These are phyloP conservation scores for Pseudocercospora ulei DNA, from an alignment of 2,329 filamentous ascomycete species.

Conservation along the genomic window DNA sequence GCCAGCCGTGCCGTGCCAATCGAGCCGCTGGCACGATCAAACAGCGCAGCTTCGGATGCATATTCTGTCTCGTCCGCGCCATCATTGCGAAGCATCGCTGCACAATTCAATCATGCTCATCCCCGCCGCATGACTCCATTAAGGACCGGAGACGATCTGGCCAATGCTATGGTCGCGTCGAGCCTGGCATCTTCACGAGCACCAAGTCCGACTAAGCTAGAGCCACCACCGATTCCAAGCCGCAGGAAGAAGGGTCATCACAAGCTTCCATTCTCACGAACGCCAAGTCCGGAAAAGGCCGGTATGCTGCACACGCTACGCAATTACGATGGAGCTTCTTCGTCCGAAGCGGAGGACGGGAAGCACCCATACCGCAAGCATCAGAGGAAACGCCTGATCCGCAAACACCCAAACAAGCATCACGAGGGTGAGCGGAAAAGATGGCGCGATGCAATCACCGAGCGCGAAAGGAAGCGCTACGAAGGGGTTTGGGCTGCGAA, in stretches of 20 bases:
- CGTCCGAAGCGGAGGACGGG: slow-evolving; percentile 36
- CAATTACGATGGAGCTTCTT: slow-evolving; percentile 37
- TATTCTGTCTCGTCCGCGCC: slow-evolving; percentile 21
- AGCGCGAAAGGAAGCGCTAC: slow-evolving; percentile 65
- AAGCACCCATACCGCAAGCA: slow-evolving; percentile 44
- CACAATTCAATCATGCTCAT: slow-evolving; percentile 32
- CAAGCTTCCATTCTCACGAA: slow-evolving; percentile 34
- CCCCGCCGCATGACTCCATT: slow-evolving; percentile 38
- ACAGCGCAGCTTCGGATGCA: slow-evolving; percentile 18
- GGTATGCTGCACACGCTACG: slow-evolving; percentile 59
- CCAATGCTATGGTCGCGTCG: slow-evolving; percentile 65
- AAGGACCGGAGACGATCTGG: slow-evolving; percentile 55
- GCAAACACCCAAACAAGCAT: slow-evolving; percentile 58
- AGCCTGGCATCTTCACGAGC: slow-evolving; percentile 53
- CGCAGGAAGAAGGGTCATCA: slow-evolving; percentile 20
- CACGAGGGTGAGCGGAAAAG: slow-evolving; percentile 62
- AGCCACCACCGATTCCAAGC: slow-evolving; percentile 34
- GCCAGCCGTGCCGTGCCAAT: slow-evolving; percentile 17
- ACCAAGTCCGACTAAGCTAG: slow-evolving; percentile 37
- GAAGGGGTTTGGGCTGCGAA: slow-evolving; percentile 81
- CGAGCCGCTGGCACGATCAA: slow-evolving; percentile 12
- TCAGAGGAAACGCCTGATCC: slow-evolving; percentile 50
- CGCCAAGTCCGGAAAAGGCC: slow-evolving; percentile 39
- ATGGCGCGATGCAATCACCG: slow-evolving; percentile 66
- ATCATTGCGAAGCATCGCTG: slow-evolving; percentile 28